phyloP scores from a whole-genome alignment of 1,284 basidiomycete genomes.

The Irpex rosettiformis region DNA sequence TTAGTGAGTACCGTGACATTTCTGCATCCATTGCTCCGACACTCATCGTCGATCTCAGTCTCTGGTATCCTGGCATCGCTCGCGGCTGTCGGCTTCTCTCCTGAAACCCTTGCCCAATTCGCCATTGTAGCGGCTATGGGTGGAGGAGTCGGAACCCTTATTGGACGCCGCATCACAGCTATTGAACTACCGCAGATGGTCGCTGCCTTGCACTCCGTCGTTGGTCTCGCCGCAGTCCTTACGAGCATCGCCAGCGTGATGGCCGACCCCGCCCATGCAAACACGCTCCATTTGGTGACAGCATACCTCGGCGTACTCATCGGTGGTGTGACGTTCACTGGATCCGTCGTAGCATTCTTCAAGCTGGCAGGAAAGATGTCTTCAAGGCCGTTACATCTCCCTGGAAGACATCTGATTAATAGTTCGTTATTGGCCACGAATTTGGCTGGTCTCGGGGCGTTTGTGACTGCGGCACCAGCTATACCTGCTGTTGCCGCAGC shows the following conservation, averaged over 20 bases:
- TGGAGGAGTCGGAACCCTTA: conserved; percentile 60
- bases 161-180: conserved; percentile 78
- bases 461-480: conserved; percentile 65
- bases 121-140: conserved; percentile 72
- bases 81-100: conserved; percentile 76
- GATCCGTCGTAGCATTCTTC: conserved; percentile 84
- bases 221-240: conserved; percentile 81
- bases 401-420: conserved; percentile 76
- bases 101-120: conserved; percentile 73
- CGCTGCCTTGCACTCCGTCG: conserved; percentile 73
- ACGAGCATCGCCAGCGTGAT: conserved; percentile 81
- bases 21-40: neutral
- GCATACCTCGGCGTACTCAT: conserved; percentile 86
- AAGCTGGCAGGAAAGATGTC: conserved; percentile 80
- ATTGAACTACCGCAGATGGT: conserved; percentile 85
- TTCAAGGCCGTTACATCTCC: conserved; percentile 66
- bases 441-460: conserved; percentile 67
- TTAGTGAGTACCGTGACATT: conserved; percentile 29
- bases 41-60: conserved; percentile 18
- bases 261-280: conserved; percentile 58
- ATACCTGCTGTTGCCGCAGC: conserved; percentile 72
- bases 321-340: conserved; percentile 76
- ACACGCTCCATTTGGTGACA: conserved; percentile 72
- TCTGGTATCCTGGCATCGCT: conserved; percentile 79
- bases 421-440: conserved; percentile 66